Conservation (phyloP, 192 early-diverging fungal genomes). For the Coemansia sp. region DNA sequence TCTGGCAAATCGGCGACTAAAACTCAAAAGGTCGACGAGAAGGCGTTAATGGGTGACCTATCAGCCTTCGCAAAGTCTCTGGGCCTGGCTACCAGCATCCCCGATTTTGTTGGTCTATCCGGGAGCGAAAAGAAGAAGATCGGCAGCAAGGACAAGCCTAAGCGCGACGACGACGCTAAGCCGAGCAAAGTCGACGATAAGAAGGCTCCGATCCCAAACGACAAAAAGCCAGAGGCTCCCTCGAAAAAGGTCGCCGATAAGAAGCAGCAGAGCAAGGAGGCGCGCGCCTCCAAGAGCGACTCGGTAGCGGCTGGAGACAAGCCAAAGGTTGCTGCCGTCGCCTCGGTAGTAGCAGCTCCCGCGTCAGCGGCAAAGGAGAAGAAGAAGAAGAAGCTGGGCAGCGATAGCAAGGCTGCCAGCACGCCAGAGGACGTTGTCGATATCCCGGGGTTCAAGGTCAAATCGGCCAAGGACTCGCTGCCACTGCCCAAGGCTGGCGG, state of each 20-base stretch:
- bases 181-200: slow-evolving; percentile 8
- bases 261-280: not conserved
- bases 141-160: not conserved
- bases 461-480: slow-evolving; percentile 49
- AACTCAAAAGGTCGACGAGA: slow-evolving; percentile 13
- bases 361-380: slow-evolving; percentile 8
- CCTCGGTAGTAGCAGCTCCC: not conserved
- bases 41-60: slow-evolving; percentile 33
- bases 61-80: slow-evolving; percentile 46
- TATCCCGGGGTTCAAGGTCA: slow-evolving; percentile 49
- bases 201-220: not conserved
- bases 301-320: not conserved
- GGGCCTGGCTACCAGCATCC: slow-evolving; percentile 29
- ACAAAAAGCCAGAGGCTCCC: not conserved
- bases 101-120: slow-evolving; percentile 29
- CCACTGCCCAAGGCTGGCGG: slow-evolving; percentile 21
- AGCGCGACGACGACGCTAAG: slow-evolving; percentile 11
- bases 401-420: slow-evolving; percentile 8
- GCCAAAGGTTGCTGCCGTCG: not conserved
- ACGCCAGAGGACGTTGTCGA: slow-evolving; percentile 11
- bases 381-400: slow-evolving; percentile 24
- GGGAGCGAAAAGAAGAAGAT: slow-evolving; percentile 33
- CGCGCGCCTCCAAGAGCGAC: not conserved
- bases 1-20: slow-evolving; percentile 21
- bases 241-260: not conserved